phyloP scores from a whole-genome alignment of 208 protist genomes.

The Leishmania tarentolae region DNA sequence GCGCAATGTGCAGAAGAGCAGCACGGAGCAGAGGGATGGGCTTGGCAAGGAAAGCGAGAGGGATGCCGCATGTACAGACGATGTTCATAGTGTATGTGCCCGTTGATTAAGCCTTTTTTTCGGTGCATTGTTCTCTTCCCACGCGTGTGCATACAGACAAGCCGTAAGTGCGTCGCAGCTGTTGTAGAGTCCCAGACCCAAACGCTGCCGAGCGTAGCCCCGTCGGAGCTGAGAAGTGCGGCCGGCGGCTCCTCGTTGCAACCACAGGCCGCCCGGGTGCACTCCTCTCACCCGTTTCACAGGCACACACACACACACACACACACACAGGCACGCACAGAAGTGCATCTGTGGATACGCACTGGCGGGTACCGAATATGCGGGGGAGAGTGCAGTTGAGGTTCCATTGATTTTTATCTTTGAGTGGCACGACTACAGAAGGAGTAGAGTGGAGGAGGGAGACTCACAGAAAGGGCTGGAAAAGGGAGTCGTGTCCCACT shows the following conservation, averaged over 20 bases:
- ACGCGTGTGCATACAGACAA: not conserved
- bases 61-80: slow-evolving; percentile 5
- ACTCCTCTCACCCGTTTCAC: no score
- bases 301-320: not conserved
- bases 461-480: not conserved
- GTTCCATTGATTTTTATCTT: not conserved
- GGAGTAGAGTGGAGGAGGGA: not conserved
- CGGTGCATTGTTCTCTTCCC: not conserved
- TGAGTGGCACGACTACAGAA: not conserved
- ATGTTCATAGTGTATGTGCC: not conserved
- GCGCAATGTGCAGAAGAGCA: not conserved
- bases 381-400: not conserved
- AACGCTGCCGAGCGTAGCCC: not conserved
- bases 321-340: not conserved
- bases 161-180: not conserved
- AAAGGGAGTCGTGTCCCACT: not conserved
- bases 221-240: not conserved
- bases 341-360: not conserved
- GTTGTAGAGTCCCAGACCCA: not conserved
- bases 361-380: not conserved
- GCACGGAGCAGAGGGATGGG: not conserved
- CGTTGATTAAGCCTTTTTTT: not conserved
- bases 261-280: not conserved
- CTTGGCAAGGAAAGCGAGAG: not conserved
- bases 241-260: not conserved